Evolutionary conservation across 495 filamentous ascomycete species (phyloP), one percentile per base, ranked within the genome.

Genomic region (Chaetomidium leptoderma): DNA sequence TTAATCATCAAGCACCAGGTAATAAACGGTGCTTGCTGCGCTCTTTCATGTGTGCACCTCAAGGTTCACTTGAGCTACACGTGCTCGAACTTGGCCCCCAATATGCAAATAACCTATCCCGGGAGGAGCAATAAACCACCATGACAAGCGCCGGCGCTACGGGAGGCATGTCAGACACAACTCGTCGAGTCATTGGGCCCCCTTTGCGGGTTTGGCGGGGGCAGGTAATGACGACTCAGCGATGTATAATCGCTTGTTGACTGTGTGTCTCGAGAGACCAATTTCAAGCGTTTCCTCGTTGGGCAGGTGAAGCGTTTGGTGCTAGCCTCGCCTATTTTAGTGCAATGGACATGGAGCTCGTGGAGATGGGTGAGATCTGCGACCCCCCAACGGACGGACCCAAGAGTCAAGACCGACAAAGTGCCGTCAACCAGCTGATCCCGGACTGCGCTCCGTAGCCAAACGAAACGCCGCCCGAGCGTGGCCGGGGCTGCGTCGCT

Each of bases 91-190:
- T n/a, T 40, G 26, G 36, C 35, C 50, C 50, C 50, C 50, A 30
- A 24, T 6, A 37, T 32, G 44, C 44, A 47, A 24, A 29, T 5
- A 43, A n/a, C 26, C 39, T 32, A 39, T 32, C 42, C 43, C n/a
- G 43, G 42, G 45, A 49, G 45, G 35, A 57, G 45, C 54, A 57
- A 49, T 48, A 57, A 42, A 49, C 44, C 11, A 13, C 44, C 3
- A 35, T 21, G 37, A 17, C 44, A 57, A 57, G 54, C 54, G 44
- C 54, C 45, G 24, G 54, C 54, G 44, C 44, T 57, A 49, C 51
- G 32, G 42, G 32, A 56, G 23, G 53, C 53, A 42, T 40, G 35
- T 50, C 45, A 49, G 35, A 49, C 44, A 45, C 35, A 35, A 23
- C 52, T 35, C n/a, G 39, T 11, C 24, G n/a, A 7, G 45, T 50